These are phyloP conservation scores for Phragmites australis DNA, from an alignment of 176 grass and related monocot species.

Conservation along the genomic window DNA sequence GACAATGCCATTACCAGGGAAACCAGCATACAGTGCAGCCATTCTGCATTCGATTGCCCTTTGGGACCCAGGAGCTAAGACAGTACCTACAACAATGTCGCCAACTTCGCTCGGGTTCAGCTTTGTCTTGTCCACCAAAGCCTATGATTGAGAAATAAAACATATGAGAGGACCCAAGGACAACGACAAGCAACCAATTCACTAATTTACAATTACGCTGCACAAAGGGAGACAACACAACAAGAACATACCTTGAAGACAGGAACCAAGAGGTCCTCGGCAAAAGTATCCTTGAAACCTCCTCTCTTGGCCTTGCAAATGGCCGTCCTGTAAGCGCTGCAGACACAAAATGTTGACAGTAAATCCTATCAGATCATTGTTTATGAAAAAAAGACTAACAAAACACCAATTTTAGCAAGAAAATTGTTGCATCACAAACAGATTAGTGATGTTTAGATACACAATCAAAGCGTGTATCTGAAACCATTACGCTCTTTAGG, in stretches of 20 bases:
- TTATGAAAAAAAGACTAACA: no score
- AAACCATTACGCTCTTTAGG: neutral
- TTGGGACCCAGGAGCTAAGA: conserved; percentile 87
- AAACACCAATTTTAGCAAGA: neutral
- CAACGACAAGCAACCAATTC: neutral
- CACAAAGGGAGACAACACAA: neutral
- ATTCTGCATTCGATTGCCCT: conserved; percentile 96
- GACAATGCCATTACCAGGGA: conserved; percentile 59
- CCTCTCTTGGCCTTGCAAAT: conserved; percentile 93
- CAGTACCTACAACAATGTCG: conserved; percentile 91
- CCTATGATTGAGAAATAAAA: conserved; percentile 44
- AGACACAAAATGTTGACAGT: conserved; percentile 36
- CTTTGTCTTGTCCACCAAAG: conserved; percentile 81
- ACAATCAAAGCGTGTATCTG: no score
- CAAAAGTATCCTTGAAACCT: conserved; percentile 79
- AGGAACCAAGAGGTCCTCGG: conserved; percentile 83
- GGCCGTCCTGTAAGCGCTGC: conserved; percentile 86
- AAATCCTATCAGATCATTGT: no score
- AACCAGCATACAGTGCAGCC: conserved; percentile 82
- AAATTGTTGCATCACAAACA: neutral
- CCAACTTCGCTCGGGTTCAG: conserved; percentile 80
- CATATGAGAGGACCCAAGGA: conserved; percentile 19
- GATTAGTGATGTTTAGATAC: no score
- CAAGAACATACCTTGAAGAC: conserved; percentile 67
- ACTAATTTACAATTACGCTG: neutral